Evolutionary conservation across 371 early-diverging fungal genomes (phyloP), one percentile per base, ranked within the genome.

Genomic region (Lichtheimia corymbifera): DNA sequence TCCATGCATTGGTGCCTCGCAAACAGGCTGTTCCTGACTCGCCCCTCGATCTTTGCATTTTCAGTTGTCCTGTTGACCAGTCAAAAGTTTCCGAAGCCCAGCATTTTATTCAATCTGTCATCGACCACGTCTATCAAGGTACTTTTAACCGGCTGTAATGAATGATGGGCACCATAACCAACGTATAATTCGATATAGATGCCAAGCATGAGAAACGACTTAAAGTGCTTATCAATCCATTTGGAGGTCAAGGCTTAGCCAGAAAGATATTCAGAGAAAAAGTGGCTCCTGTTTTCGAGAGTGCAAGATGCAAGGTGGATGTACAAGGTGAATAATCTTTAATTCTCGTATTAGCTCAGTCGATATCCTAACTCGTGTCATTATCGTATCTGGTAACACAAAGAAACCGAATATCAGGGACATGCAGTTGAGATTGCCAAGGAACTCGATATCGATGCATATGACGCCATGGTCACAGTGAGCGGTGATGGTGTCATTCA

Each of bases 401-500:
- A 59, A 88, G 90, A 81, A 52, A 93, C 91, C 3, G 77, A 85
- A 22, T 73, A 76, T 62, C 76, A 74, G 3, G 77, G 79, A 12
- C 91, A 93, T 62, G 92, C 89, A 11, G 73, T 83, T 49, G 82
- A 90, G 50, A 83, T 91, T 58, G 87, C 86, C 6, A 76, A 69
- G 42, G 74, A 74, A 5, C 61, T 91, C 2, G 82, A 88, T 61
- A 68, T 84, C 24, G 58, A 70, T 0, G 63, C 71, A 14, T 92
- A 77, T 61, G 84, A 83, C 51, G 87, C 84, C 14, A 74, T 89
- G 28, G 77, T 88, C 5, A 77, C 88, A 27, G 79, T 91, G 41
- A 86, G 89, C 65, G 94, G 94, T 24, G 94, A 93, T 69, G 94
- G 94, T 12, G 80, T 91, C 3, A 74, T 90, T 30, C 91, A 93